A percentile compares a stretch with the other conserved stretches of the same genome.
phyloP scores from a whole-genome alignment of 257 asterid species.

The Leonotis leonurus region DNA sequence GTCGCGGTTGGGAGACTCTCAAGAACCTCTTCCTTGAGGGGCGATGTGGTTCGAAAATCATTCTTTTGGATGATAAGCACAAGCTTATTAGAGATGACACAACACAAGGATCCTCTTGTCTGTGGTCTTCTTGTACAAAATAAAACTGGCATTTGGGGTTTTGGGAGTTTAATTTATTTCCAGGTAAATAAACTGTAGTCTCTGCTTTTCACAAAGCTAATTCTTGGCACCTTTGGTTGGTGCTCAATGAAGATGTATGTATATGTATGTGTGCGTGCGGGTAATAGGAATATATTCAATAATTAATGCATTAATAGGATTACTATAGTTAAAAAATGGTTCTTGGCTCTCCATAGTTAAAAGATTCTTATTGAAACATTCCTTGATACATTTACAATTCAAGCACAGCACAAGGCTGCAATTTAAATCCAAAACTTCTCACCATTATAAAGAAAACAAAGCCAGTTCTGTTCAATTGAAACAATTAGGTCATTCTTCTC shows the following conservation, averaged over 20 bases:
- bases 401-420: neutral
- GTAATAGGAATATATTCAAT: neutral
- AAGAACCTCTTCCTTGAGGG: slow-evolving; percentile 48
- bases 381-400: neutral
- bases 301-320: too few species aligned
- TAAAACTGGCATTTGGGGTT: neutral
- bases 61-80: neutral
- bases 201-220: neutral
- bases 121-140: neutral
- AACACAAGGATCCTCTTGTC: neutral
- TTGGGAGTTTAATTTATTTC: neutral
- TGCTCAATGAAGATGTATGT: neutral
- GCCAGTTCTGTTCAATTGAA: neutral
- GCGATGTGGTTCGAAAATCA: neutral
- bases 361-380: too few species aligned
- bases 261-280: neutral
- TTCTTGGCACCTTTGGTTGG: neutral
- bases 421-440: too few species aligned
- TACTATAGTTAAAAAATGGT: too few species aligned
- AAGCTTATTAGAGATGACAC: neutral
- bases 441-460: too few species aligned
- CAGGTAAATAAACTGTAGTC: neutral
- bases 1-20: slow-evolving; percentile 55
- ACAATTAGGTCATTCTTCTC: slow-evolving; percentile 1
- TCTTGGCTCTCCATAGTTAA: neutral